Percentiles rank a stretch among this genome's conserved stretches.
phyloP scores from a whole-genome alignment of 306 rosid species.

The Dalbergia cochinchinensis region DNA sequence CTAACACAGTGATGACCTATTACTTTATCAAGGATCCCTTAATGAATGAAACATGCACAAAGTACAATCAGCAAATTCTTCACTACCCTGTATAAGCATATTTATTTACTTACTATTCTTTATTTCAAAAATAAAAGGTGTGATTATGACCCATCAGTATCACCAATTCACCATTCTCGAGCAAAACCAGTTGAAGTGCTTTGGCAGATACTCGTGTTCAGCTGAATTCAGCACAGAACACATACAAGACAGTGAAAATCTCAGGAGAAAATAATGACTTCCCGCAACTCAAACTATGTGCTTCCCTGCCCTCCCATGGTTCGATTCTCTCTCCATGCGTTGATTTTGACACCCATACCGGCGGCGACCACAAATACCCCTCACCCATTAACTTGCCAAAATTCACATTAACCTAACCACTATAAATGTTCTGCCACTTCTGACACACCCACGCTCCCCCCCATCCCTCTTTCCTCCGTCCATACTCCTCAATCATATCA shows the following conservation, averaged over 20 bases:
- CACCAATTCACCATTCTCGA: neutral
- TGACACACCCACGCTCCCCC: conserved; percentile 36
- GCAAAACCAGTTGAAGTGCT: neutral
- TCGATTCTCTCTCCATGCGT: neutral
- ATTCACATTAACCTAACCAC: neutral
- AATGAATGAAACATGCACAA: neutral
- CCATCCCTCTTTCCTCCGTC: neutral
- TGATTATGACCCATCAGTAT: no score
- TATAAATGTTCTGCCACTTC: conserved; percentile 40
- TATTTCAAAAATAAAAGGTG: no score
- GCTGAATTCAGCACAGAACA: neutral
- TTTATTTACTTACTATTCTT: no score
- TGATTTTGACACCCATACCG: conserved; percentile 40
- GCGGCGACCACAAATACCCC: conserved; percentile 56
- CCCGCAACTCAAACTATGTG: neutral
- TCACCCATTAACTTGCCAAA: conserved; percentile 19
- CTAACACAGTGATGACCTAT: neutral
- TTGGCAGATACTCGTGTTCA: neutral
- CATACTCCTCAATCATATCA: conserved; percentile 44
- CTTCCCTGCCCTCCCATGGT: neutral
- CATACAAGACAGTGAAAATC: neutral
- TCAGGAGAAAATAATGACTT: neutral
- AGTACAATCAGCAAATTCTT: neutral
- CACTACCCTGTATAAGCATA: neutral
- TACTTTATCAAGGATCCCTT: neutral